phyloP scores from a whole-genome alignment of 2,329 filamentous ascomycete species.

The Botrytis squamosa region DNA sequence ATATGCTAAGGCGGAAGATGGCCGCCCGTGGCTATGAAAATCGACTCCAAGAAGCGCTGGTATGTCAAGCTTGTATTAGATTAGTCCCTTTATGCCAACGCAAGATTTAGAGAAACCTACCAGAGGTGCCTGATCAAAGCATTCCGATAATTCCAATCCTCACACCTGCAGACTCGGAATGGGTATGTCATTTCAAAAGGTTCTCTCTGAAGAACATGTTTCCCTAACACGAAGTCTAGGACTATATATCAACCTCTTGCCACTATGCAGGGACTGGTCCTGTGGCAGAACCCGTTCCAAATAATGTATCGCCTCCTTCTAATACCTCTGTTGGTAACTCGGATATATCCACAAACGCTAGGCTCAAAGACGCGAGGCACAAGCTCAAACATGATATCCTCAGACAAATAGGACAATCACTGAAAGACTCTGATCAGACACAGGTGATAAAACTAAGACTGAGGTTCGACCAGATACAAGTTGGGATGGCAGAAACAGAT shows the following conservation, averaged over 20 bases:
- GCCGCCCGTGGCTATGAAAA: not conserved
- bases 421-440: not conserved
- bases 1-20: not conserved
- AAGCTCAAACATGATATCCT: not conserved
- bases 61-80: not conserved
- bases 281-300: not conserved
- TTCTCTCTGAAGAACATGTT: not conserved
- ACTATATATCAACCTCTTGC: not conserved
- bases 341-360: not conserved
- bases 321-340: not conserved
- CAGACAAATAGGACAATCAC: not conserved
- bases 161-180: not conserved
- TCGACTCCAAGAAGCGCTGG: not conserved
- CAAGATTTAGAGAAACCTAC: not conserved
- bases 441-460: not conserved
- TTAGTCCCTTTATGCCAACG: not conserved
- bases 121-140: not conserved
- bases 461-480: not conserved
- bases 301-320: not conserved
- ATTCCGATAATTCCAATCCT: not conserved
- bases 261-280: not conserved
- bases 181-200: not conserved
- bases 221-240: not conserved
- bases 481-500: not conserved
- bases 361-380: not conserved